phyloP scores from a whole-genome alignment of 2,329 filamentous ascomycete genomes.

The Hypoxylon sp. region DNA sequence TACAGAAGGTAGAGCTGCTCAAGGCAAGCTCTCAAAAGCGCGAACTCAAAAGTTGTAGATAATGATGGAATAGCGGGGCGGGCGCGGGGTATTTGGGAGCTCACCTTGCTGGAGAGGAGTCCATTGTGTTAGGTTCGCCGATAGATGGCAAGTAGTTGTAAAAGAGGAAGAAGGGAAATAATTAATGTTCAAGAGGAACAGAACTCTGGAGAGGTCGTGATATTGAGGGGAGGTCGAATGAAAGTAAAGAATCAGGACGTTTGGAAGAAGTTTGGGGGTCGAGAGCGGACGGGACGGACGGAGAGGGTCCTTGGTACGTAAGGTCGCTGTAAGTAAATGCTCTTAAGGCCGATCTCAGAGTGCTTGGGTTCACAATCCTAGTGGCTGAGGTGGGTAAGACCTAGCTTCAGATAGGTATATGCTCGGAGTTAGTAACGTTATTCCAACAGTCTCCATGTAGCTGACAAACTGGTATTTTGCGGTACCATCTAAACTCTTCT shows the following conservation, averaged over 20 bases:
- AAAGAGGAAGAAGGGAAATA: conserved; percentile 15
- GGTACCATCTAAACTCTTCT: conserved; percentile 27
- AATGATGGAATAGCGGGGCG: conserved; percentile 53
- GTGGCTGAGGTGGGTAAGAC: conserved; percentile 37
- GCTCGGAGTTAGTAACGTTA: conserved; percentile 27
- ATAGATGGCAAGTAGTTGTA: conserved; percentile 11
- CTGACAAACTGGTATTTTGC: conserved; percentile 6
- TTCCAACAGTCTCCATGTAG: conserved; percentile 21
- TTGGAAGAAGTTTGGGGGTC: conserved; percentile 37
- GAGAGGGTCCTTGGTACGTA: conserved; percentile 18
- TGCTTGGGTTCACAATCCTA: conserved; percentile 25
- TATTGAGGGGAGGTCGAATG: conserved; percentile 30
- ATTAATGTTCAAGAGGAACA: conserved; percentile 31
- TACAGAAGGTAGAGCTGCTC: conserved; percentile 17
- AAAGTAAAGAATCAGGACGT: conserved; percentile 29
- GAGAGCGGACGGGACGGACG: conserved; percentile 41
- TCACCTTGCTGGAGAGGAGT: conserved; percentile 52
- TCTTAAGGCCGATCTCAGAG: conserved; percentile 42
- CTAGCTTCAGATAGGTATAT: conserved; percentile 22
- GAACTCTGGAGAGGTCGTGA: background rate
- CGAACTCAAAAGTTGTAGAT: conserved; percentile 35
- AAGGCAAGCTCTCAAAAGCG: conserved; percentile 30
- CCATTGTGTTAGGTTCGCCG: conserved; percentile 49
- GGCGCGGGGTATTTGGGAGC: conserved; percentile 51
- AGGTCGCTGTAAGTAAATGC: conserved; percentile 24